Evolutionary conservation across 23 red algal species (phyloP), one percentile per base, ranked within the genome.

Genomic region (Porphyridium purpureum): DNA sequence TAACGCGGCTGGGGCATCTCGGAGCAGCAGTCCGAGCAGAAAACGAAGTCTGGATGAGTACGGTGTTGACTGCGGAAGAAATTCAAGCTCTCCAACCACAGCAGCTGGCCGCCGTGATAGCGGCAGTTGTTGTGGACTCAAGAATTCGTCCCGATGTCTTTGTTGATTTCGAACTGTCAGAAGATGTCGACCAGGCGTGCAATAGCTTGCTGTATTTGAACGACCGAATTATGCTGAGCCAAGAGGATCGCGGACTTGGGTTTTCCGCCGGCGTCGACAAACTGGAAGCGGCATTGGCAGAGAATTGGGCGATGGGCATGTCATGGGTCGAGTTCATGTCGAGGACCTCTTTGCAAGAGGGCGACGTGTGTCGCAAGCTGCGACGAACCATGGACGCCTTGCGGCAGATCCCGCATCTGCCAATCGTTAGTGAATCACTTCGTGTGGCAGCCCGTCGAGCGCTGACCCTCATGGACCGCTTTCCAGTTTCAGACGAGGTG

Each of bases 41-140:
- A 14, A 94, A 94, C 35, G 88, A 94, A 56, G 46, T 94, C 17
- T 94, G 88, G 88, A 57, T 64, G 35, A 78, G 71, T 31, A 4
- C 84, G 31, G 71, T 76, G 0, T 27, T 94, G 24, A 24, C 64
- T 42, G 55, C 73, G 21, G 28, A 52, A 14, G 49, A 41, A 9
- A 41, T 94, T 1, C 61, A 62, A 8, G n/a, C 36, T 9, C 42
- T 67, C n/a, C 64, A 65, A 0, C 88, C 88, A 1, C 33, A 57
- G 24, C 54, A 84, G 24, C 73, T 94, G 26, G 80, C 74, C 28
- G 88, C 74, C 7, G 47, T 67, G 11, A 29, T 94, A 1, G 80
- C 64, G 3, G 69, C 88, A 1, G 60, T 67, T 8, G 44, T 60
- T 23, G 60, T 69, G 19, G 88, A 94, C 21, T 36, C 31, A 23